These are phyloP conservation scores for Lagenaria siceraria DNA, from an alignment of 306 rosid species.

Conservation along the genomic window DNA sequence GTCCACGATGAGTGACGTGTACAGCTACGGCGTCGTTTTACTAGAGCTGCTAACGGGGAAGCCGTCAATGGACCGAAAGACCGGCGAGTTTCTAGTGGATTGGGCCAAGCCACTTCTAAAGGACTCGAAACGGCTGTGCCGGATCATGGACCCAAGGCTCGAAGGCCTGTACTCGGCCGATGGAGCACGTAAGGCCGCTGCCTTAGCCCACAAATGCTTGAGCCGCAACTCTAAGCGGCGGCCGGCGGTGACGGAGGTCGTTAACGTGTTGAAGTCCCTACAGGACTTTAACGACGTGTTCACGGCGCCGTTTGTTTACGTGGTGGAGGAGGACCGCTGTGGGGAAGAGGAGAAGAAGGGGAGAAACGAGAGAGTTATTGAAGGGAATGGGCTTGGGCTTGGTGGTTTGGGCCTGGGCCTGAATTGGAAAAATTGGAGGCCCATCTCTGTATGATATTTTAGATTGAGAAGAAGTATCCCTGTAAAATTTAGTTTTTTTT, in stretches of 20 bases:
- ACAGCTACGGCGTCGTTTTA: constrained; percentile 75
- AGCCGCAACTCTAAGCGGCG: constrained; percentile 47
- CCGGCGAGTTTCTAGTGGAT: constrained; percentile 44
- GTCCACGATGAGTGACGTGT: constrained; percentile 74
- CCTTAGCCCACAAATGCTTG: constrained; percentile 69
- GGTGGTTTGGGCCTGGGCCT: not conserved
- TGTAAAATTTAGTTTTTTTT: not conserved
- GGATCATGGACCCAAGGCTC: constrained; percentile 84
- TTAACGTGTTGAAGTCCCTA: constrained; percentile 39
- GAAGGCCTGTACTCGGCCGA: constrained; percentile 65
- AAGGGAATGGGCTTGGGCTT: not conserved
- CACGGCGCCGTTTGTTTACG: constrained; percentile 59
- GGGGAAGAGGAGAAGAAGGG: not conserved
- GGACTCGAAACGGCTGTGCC: constrained; percentile 38
- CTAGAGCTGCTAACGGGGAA: constrained; percentile 73
- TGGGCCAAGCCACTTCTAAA: constrained; percentile 69
- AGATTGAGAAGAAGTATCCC: not conserved
- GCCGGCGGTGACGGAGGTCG: constrained; percentile 55
- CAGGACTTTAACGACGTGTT: constrained; percentile 38
- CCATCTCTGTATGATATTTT: not conserved
- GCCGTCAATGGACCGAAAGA: constrained; percentile 34
- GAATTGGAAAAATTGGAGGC: not conserved
- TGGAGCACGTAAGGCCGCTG: constrained; percentile 73
- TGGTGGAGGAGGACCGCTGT: constrained; percentile 19
- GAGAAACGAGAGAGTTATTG: not conserved